phyloP scores from a whole-genome alignment of 495 filamentous ascomycete genomes.

The Aspergillus hancockii region DNA sequence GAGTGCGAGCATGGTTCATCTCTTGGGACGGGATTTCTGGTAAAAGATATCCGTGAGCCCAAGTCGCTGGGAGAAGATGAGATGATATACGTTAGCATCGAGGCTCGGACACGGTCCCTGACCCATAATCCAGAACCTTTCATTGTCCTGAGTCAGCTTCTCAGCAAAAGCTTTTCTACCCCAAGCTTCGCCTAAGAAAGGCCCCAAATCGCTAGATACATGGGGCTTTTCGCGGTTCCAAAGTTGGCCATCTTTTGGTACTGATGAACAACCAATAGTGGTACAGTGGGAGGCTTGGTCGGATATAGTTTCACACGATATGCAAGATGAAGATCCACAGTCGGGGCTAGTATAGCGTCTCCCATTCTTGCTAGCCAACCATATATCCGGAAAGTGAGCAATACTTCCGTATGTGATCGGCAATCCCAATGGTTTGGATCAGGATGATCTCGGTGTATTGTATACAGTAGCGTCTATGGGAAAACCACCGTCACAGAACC shows the following conservation, averaged over 20 bases:
- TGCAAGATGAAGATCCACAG: background rate
- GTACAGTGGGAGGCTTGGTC: background rate
- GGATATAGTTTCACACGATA: background rate
- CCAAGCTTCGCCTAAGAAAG: background rate
- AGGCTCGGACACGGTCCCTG: background rate
- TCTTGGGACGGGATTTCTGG: background rate
- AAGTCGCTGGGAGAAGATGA: background rate
- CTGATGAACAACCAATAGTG: background rate
- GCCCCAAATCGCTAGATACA: constrained; percentile 3
- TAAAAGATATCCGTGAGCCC: background rate
- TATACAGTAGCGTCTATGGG: background rate
- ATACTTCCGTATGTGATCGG: background rate
- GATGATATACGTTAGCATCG: background rate
- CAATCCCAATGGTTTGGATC: background rate
- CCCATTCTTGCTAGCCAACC: background rate
- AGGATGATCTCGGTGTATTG: background rate
- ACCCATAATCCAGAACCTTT: constrained; percentile 4
- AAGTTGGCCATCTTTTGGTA: background rate
- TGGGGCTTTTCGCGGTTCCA: constrained; percentile 6
- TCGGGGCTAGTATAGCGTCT: background rate
- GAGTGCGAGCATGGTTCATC: constrained; percentile 5
- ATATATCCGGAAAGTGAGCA: background rate
- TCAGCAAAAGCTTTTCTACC: constrained; percentile 1
- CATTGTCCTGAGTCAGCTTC: background rate
- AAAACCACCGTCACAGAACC: background rate